phyloP scores from a whole-genome alignment of 495 filamentous ascomycete species.

The Xylaria flabelliformis region DNA sequence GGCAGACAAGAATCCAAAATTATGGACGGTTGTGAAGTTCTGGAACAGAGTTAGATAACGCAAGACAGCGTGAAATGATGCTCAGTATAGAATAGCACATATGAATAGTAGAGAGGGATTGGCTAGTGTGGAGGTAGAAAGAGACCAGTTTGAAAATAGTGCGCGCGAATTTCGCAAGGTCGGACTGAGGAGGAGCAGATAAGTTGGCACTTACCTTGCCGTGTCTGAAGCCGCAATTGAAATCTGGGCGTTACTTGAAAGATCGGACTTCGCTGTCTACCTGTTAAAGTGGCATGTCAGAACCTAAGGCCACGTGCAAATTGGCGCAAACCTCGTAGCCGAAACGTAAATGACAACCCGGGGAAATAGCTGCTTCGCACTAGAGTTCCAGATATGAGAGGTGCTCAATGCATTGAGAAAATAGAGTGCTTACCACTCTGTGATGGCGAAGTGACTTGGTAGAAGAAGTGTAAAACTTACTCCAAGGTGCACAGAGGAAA shows the following conservation, averaged over 20 bases:
- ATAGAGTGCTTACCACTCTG: not conserved
- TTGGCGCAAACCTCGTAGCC: not conserved
- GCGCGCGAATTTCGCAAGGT: not conserved
- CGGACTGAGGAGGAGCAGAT: not conserved
- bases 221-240: not conserved
- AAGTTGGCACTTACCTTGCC: not conserved
- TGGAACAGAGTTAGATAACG: not conserved
- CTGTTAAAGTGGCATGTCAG: not conserved
- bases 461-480: not conserved
- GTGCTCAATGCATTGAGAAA: not conserved
- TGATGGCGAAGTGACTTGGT: not conserved
- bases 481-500: not conserved
- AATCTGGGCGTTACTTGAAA: not conserved
- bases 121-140: too few relatives aligned
- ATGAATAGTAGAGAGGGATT: not conserved
- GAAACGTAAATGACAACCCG: not conserved
- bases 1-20: too few relatives aligned
- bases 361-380: not conserved
- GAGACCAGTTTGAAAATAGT: not conserved
- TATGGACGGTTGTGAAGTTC: not conserved
- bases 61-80: not conserved
- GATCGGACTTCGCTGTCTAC: not conserved
- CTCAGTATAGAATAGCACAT: too few relatives aligned
- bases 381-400: not conserved
- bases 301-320: not conserved